These are phyloP conservation scores for Clarkia xantiana DNA, from an alignment of 345 rosid species.

Conservation along the genomic window DNA sequence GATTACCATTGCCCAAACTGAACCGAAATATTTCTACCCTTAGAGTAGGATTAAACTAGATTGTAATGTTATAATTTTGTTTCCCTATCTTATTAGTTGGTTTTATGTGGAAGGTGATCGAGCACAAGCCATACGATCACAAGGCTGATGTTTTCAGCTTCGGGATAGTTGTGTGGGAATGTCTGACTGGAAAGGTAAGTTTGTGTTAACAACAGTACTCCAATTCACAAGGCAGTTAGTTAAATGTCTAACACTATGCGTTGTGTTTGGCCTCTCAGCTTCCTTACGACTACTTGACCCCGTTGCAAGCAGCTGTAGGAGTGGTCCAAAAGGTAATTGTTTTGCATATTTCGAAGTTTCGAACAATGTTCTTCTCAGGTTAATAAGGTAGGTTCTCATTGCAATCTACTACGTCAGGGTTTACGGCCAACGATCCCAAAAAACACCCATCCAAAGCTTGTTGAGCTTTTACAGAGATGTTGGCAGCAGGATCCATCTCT, in stretches of 20 bases:
- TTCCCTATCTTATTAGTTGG: neutral
- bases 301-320: constrained; percentile 92
- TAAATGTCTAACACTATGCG: neutral
- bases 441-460: constrained; percentile 45
- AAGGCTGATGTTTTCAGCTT: constrained; percentile 95
- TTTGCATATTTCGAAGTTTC: no score
- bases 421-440: constrained; percentile 75
- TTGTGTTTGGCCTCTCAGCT: constrained; percentile 39
- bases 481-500: constrained; percentile 76
- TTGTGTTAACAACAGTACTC: no score
- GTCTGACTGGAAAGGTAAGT: constrained; percentile 80
- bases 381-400: no score
- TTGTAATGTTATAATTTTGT: no score
- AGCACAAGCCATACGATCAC: constrained; percentile 95
- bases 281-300: constrained; percentile 91
- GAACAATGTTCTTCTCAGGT: no score
- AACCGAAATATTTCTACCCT: no score
- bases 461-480: constrained; percentile 55
- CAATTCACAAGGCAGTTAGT: neutral
- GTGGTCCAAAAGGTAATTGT: constrained; percentile 82
- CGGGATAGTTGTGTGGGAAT: constrained; percentile 81
- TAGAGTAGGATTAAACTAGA: no score
- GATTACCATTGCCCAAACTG: no score
- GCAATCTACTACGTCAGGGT: constrained; percentile 26
- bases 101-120: constrained; percentile 58